These are phyloP conservation scores for Pterula multifida DNA, from an alignment of 1,284 basidiomycete species.

Conservation along the genomic window DNA sequence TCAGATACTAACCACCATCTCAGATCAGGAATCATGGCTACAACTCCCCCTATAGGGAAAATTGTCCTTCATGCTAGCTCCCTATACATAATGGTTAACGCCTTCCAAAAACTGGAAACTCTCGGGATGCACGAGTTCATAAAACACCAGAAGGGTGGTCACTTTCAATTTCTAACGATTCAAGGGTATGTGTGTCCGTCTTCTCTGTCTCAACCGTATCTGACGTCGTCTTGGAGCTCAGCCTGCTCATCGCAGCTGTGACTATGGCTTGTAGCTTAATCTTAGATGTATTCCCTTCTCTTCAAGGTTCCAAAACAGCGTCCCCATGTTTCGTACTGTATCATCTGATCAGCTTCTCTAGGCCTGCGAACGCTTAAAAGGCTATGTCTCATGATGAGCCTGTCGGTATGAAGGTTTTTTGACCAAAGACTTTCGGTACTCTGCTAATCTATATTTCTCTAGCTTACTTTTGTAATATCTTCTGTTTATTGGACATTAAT, in stretches of 20 bases:
- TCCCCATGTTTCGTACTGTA: conserved; percentile 5
- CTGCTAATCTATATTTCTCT: conserved; percentile 5
- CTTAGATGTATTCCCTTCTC: conserved; percentile 37
- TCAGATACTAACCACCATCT: no score
- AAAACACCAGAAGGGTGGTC: conserved; percentile 42
- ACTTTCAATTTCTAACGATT: conserved; percentile 65
- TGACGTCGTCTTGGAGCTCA: conserved; percentile 40
- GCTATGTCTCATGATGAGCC: conserved; percentile 41
- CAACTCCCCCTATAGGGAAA: conserved; percentile 4
- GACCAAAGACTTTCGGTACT: not conserved
- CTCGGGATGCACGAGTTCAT: conserved; percentile 28
- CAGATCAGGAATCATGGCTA: not conserved
- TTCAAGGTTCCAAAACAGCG: conserved; percentile 26
- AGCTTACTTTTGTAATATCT: conserved; percentile 60
- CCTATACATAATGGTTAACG: conserved; percentile 34
- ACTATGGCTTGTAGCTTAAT: conserved; percentile 20
- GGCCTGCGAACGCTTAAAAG: conserved; percentile 38
- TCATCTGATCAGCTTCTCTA: conserved; percentile 12
- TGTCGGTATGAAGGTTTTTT: conserved; percentile 34
- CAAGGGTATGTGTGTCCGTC: conserved; percentile 45
- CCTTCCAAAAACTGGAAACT: conserved; percentile 26
- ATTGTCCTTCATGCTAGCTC: conserved; percentile 28
- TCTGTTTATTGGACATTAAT: conserved; percentile 64
- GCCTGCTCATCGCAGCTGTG: conserved; percentile 10
- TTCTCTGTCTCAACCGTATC: conserved; percentile 9